These are phyloP conservation scores for Obba rivulosa DNA, from an alignment of 768 basidiomycete genomes.

Conservation along the genomic window DNA sequence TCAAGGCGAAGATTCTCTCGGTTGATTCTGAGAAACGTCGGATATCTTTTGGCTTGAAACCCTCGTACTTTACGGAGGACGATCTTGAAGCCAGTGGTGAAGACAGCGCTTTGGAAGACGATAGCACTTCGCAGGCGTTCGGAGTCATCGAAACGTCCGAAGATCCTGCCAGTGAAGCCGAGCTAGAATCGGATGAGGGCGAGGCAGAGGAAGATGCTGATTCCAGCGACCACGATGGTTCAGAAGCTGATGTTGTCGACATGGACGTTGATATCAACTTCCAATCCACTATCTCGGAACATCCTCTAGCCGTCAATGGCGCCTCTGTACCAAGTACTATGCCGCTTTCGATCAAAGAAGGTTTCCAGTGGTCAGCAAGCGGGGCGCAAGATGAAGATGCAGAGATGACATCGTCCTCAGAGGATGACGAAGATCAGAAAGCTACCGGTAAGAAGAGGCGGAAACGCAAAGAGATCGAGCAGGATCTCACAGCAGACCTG, in stretches of 20 bases:
- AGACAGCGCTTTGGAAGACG: conserved; percentile 18
- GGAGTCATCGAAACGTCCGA: conserved; percentile 28
- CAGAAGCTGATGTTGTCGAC: conserved; percentile 23
- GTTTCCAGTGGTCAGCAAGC: conserved; percentile 69
- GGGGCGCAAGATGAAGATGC: conserved; percentile 28
- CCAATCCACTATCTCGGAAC: background rate
- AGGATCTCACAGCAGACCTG: conserved; percentile 83
- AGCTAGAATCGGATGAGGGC: conserved; percentile 10
- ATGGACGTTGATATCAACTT: conserved; percentile 43
- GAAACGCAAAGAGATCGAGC: conserved; percentile 66
- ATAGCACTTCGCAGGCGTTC: conserved; percentile 20
- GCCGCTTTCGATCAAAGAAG: conserved; percentile 48
- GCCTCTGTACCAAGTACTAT: conserved; percentile 12
- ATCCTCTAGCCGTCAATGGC: background rate
- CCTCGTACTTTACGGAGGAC: conserved; percentile 74
- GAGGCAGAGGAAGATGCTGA: conserved; percentile 24
- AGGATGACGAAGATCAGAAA: conserved; percentile 43
- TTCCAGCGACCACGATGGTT: conserved; percentile 21
- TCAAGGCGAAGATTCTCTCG: conserved; percentile 71
- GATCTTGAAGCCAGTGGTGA: conserved; percentile 43
- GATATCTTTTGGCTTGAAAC: conserved; percentile 78
- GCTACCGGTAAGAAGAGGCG: conserved; percentile 59
- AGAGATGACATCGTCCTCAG: conserved; percentile 38
- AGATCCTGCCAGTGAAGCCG: conserved; percentile 11
- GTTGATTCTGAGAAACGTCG: conserved; percentile 77